Evolutionary conservation across 306 rosid species (phyloP).

Genomic region (Trifolium pratense): DNA sequence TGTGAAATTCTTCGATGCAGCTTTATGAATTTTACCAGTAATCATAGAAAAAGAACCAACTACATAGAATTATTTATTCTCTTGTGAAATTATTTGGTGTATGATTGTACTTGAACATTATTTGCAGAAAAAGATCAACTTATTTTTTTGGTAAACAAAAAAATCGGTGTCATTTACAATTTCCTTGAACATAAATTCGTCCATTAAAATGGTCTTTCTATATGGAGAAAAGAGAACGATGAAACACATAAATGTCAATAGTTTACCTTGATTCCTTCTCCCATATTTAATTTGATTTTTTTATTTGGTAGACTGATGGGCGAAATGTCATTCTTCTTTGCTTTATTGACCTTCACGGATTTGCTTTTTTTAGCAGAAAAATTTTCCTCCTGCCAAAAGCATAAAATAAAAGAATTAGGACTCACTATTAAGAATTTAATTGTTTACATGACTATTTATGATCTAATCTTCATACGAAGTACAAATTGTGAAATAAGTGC

Average conservation of each 20-base stretch:
- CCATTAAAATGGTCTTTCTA: not conserved
- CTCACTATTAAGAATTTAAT: not conserved
- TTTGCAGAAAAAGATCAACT: not conserved
- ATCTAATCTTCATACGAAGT: constrained; percentile 13
- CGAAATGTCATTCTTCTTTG: constrained; percentile 63
- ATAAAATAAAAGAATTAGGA: constrained; percentile 22
- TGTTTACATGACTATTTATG: constrained; percentile 26
- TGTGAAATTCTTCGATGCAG: constrained; percentile 7
- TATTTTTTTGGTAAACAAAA: not conserved
- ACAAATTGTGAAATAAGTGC: constrained; percentile 26
- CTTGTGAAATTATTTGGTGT: not conserved
- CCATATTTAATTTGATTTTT: constrained; percentile 80
- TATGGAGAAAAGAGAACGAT: constrained; percentile 1
- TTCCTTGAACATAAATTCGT: not conserved
- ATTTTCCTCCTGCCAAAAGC: constrained; percentile 70
- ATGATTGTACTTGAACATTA: not conserved
- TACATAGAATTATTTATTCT: constrained; percentile 6
- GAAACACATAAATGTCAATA: constrained; percentile 34
- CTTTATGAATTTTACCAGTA: not conserved
- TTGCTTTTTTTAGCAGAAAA: constrained; percentile 58
- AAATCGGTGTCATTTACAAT: not conserved
- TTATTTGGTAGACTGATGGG: constrained; percentile 61
- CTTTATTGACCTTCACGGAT: constrained; percentile 62
- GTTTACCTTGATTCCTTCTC: constrained; percentile 81
- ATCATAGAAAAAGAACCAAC: not conserved